Base-by-base conservation (phyloP, 2,329 filamentous ascomycete genomes). In the Cladosporium velox region DNA sequence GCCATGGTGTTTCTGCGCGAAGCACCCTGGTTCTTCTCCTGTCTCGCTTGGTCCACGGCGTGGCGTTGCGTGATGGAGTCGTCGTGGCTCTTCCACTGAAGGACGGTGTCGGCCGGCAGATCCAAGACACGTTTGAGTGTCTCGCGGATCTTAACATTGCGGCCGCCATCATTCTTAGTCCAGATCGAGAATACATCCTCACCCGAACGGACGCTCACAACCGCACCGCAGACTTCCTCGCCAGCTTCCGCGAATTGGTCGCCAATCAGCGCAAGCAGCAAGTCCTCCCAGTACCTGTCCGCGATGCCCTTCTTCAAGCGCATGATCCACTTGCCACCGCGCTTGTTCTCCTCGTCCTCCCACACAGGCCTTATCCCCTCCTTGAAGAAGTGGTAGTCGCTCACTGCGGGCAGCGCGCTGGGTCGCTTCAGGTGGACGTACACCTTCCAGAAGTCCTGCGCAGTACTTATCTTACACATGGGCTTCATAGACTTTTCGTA, bases 141-240 rank as follows among this genome's bases (percentile, higher is more conserved):
- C 82, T 99, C 93, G 91, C 94, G 90, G 75, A 99, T 97, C 84
- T 96, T 97, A 73, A 98, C 90, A 79, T 97, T 96, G 74, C 92
- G 89, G 69, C 93, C 92, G 54, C 93, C 94, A 75, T 96, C 92
- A 73, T 92, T 95, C 78, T 93, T 91, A 65, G 93, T 96, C 95
- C 95, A 99, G 76, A 99, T 93, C 81, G 93, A 97, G 78, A 99
- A 86, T 68, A 98, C 96, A 77, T 99, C 95, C 81, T 99, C 95
- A 52, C 93, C 94, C 75, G 93, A 96, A 69, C 95, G 87, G 69
- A 99, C 91, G 77, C 93, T 98, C 52, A 99, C 85, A 34, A 99
- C 95, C 64, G 91, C 92, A 67, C 95, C 95, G 76, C 94, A 99
- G 51, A 99, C 90, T 78, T 99, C 94, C 72, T 98, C 94, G 60